Evolutionary conservation across 192 early-diverging fungal genomes (phyloP), one percentile per base, ranked within the genome.

Genomic region (Entomortierella chlamydospora): DNA sequence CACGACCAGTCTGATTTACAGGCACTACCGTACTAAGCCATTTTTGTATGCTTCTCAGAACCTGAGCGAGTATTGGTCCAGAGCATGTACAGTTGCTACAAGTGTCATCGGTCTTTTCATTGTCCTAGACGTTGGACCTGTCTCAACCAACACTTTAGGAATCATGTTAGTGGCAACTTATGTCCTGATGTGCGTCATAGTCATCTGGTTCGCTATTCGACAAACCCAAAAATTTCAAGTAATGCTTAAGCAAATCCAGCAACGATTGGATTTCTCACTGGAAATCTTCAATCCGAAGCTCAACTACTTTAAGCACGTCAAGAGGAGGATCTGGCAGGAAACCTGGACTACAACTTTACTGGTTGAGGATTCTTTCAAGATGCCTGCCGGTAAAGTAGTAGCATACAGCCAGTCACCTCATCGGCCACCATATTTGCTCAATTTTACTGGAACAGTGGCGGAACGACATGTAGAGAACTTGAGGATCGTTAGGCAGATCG

Each of bases 381-480:
- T 90, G 64, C 83, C 88, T 30, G 65, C 77, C 0, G 77, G 72
- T 56, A 86, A 86, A 64, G 80, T 83, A 9, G 64, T 91, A 22
- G 81, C 81, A 25, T 91, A 87, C 79, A 84, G 81, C 29, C 72
- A 82, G 29, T 84, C 84, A 1, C 77, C 64, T 2, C 80, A 79
- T 68, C 86, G 88, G n/a, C 89, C 89, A 26, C 90, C 90, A 4
- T 91, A 90, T 57, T 82, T 91, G 63, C 82, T 88, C 74, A 86
- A 91, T 56, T 91, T 90, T 57, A 81, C 81, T 30, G 90, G 89
- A 0, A 85, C 85, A 61, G 88, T 89, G 11, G 88, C 88, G 8
- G 90, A 91, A 72, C 83, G 90, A 5, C 90, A 91, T 59, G 81
- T 90, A 12, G 90, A 91, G 81, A 91, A 91, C 59, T 56, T 89